Conservation (phyloP, 2,329 filamentous ascomycete genomes). For the Canariomyces notabilis region DNA sequence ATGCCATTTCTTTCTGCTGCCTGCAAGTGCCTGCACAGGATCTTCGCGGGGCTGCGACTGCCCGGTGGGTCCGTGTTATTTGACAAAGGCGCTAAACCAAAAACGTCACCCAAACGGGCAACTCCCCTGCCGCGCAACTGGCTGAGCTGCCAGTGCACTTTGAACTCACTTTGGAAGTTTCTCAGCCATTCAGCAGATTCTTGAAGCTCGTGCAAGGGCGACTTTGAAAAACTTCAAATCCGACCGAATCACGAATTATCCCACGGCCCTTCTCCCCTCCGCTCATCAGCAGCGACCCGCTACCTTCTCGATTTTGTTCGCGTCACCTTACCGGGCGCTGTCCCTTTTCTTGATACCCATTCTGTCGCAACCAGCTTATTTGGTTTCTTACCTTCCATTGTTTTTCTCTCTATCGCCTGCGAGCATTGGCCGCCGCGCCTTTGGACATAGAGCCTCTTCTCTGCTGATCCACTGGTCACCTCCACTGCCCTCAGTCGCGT, state of each 20-base stretch:
- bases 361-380: conserved; percentile 11
- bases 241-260: conserved; percentile 9
- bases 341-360: conserved; percentile 17
- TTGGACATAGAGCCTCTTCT: conserved; percentile 4
- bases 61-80: too few species aligned
- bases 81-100: conserved; percentile 9
- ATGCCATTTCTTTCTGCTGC: too few species aligned
- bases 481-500: conserved; percentile 1
- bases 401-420: too few species aligned
- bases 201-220: conserved; percentile 10
- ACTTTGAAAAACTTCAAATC: conserved; percentile 16
- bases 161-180: not conserved
- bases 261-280: conserved; percentile 1
- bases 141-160: conserved; percentile 3
- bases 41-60: too few species aligned
- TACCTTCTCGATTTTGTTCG: not conserved
- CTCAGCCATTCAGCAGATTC: conserved; percentile 16
- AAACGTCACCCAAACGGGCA: not conserved
- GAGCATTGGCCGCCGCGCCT: conserved; percentile 10
- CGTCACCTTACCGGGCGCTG: not conserved
- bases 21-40: too few species aligned
- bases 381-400: not conserved
- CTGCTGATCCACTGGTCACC: conserved; percentile 4
- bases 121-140: conserved; percentile 2
- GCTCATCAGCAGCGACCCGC: not conserved